These are phyloP conservation scores for Gracilaria domingensis DNA, from an alignment of 23 red algal species.

Conservation along the genomic window DNA sequence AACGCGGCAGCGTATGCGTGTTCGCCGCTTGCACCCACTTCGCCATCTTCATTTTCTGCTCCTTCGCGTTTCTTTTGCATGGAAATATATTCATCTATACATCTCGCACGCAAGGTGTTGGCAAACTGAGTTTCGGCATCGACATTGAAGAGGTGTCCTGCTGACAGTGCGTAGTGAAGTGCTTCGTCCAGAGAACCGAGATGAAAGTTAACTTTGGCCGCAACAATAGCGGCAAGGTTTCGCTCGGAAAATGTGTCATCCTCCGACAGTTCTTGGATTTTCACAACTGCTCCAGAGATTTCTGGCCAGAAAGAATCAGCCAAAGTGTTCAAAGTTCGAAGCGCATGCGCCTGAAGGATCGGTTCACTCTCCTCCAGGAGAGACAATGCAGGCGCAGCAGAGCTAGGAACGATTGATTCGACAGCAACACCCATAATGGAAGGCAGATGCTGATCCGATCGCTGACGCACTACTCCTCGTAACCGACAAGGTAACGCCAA, in stretches of 20 bases:
- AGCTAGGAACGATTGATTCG: constrained; percentile 81
- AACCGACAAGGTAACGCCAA: neutral
- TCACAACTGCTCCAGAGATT: constrained; percentile 85
- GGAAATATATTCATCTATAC: constrained; percentile 95
- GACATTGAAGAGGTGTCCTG: constrained; percentile 82
- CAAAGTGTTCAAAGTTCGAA: constrained; percentile 74
- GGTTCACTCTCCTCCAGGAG: constrained; percentile 89
- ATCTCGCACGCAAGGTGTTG: constrained; percentile 85
- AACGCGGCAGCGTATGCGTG: constrained; percentile 53
- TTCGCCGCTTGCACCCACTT: neutral
- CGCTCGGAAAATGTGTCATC: constrained; percentile 67
- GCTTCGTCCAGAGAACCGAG: constrained; percentile 96
- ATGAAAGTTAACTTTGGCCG: constrained; percentile 99
- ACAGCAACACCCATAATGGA: constrained; percentile 62
- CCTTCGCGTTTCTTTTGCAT: constrained; percentile 24
- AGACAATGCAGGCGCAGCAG: constrained; percentile 87
- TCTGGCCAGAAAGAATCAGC: constrained; percentile 97
- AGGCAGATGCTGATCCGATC: constrained; percentile 3
- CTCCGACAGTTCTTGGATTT: constrained; percentile 93
- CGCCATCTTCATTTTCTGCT: neutral
- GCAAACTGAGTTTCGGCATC: constrained; percentile 90
- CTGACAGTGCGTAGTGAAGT: constrained; percentile 88
- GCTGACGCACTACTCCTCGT: neutral
- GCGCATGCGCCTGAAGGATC: constrained; percentile 85
- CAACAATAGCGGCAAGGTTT: constrained; percentile 89